Percentiles rank a stretch among this genome's conserved stretches.
These are phyloP conservation scores for Kickxella alabastrina DNA, from an alignment of 192 early-diverging fungal genomes.

Conservation along the genomic window DNA sequence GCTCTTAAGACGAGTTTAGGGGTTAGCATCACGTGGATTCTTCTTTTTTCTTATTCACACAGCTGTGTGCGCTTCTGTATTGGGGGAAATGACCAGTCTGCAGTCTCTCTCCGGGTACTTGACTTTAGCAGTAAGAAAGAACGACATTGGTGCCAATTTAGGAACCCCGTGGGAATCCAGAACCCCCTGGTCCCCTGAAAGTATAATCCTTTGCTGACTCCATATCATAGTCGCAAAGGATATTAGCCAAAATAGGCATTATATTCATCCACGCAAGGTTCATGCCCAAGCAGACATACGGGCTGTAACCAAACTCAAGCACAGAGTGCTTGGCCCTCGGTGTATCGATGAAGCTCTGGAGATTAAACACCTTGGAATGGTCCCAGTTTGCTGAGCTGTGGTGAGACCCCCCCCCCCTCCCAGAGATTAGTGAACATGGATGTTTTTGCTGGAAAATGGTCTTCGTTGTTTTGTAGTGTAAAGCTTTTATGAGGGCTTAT, in stretches of 20 bases:
- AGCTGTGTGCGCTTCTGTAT: no score
- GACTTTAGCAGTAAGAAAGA: conserved; percentile 15
- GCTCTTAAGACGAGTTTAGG: no score
- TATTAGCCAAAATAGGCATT: conserved; percentile 21
- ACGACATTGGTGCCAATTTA: conserved; percentile 15
- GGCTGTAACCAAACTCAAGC: conserved; percentile 30
- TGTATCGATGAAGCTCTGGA: background rate
- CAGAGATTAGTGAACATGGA: background rate
- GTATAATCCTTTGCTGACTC: conserved; percentile 4
- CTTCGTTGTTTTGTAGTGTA: background rate
- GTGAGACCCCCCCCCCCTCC: background rate
- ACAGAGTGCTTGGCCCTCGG: conserved; percentile 15
- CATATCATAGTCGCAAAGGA: conserved; percentile 25
- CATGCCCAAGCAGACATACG: conserved; percentile 29
- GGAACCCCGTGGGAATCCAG: conserved; percentile 10
- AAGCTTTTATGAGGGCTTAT: background rate
- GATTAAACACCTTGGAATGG: background rate
- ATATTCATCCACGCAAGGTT: conserved; percentile 31
- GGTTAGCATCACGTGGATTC: no score
- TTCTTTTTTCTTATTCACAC: no score
- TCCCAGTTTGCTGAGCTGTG: background rate
- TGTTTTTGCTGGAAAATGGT: background rate
- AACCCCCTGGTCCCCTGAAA: conserved; percentile 2
- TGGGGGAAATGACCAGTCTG: conserved; percentile 14
- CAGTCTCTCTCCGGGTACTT: conserved; percentile 19